Conservation (phyloP, 2,329 filamentous ascomycete species). For the Cyphellophora europaea region DNA sequence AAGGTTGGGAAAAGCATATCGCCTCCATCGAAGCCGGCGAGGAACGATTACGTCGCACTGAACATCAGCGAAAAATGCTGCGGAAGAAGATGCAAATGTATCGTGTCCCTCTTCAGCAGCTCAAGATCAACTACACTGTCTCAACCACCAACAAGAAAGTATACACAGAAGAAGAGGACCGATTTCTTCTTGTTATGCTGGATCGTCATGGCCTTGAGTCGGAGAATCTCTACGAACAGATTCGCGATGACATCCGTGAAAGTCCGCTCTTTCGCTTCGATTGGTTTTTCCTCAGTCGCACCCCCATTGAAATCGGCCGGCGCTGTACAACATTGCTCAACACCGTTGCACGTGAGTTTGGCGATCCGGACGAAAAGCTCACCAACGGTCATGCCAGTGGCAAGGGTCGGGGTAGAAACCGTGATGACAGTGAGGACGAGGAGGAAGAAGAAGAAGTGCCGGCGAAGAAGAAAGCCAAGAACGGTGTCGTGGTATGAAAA, state of each 20-base stretch:
- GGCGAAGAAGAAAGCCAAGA: constrained; percentile 74
- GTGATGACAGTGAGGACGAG: constrained; percentile 71
- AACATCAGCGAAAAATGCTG: constrained; percentile 86
- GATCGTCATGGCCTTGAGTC: constrained; percentile 88
- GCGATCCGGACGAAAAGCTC: constrained; percentile 48
- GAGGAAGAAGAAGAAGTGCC: constrained; percentile 74
- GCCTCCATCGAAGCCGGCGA: constrained; percentile 87
- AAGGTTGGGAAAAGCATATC: constrained; percentile 82
- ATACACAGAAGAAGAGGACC: constrained; percentile 95
- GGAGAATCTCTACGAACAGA: constrained; percentile 81
- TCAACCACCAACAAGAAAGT: constrained; percentile 99
- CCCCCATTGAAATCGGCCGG: constrained; percentile 82
- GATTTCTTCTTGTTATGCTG: constrained; percentile 86
- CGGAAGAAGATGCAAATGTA: constrained; percentile 94
- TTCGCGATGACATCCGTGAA: constrained; percentile 94
- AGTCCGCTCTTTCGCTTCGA: constrained; percentile 94
- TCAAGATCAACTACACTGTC: constrained; percentile 98
- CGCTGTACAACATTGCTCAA: constrained; percentile 90
- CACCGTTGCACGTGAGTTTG: constrained; percentile 90
- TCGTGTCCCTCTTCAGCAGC: constrained; percentile 91
- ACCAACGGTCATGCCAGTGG: constrained; percentile 52
- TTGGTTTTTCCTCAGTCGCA: constrained; percentile 97
- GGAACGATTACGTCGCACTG: constrained; percentile 76
- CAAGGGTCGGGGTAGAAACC: constrained; percentile 52
- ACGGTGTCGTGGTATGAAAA: constrained; percentile 61